A percentile compares a stretch with the other conserved stretches of the same genome.
These are phyloP conservation scores for Melastoma malabathricum DNA, from an alignment of 345 rosid genomes.

Conservation along the genomic window DNA sequence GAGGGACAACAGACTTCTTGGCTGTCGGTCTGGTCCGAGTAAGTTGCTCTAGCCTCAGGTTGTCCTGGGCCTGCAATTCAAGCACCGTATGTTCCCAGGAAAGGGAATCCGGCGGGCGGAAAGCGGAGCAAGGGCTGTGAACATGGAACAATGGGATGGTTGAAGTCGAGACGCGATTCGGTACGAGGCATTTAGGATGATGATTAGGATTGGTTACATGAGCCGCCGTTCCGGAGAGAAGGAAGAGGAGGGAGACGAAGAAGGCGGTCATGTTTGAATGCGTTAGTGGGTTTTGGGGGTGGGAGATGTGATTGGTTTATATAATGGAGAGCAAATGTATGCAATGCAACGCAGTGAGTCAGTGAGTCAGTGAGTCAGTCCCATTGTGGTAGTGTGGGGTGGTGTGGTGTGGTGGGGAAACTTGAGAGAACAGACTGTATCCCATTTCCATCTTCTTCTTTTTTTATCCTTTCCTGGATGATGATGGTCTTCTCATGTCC, in stretches of 20 bases:
- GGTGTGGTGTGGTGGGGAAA: no score
- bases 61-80: constrained; percentile 54
- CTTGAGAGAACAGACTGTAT: no score
- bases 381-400: no score
- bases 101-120: constrained; percentile 32
- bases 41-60: constrained; percentile 49
- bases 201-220: constrained; percentile 24
- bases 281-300: not conserved
- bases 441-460: no score
- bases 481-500: no score
- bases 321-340: constrained; percentile 7
- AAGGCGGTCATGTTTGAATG: constrained; percentile 5
- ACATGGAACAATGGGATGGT: constrained; percentile 65
- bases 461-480: no score
- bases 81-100: constrained; percentile 78
- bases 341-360: no score
- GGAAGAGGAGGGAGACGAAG: constrained; percentile 11
- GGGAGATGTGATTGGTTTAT: no score
- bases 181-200: constrained; percentile 33
- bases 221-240: constrained; percentile 8
- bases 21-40: constrained; percentile 46
- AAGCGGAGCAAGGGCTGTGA: constrained; percentile 69
- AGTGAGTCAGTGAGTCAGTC: no score
- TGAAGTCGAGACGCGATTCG: constrained; percentile 30
- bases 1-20: constrained; percentile 54